phyloP scores from a whole-genome alignment of 768 basidiomycete species.

The Lactarius pseudohatsudake region DNA sequence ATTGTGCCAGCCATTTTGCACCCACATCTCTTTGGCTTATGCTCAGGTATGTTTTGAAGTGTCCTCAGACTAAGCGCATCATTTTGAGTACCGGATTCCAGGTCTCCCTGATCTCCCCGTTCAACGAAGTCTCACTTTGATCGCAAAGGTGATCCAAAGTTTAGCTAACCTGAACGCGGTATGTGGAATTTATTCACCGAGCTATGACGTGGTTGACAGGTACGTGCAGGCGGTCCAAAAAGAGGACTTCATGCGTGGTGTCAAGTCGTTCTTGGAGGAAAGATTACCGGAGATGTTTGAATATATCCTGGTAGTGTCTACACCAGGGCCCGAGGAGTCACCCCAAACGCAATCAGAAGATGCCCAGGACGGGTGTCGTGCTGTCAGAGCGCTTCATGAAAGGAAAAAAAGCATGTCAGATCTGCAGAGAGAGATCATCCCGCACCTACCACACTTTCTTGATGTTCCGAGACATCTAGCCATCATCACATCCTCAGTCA shows the following conservation, averaged over 20 bases:
- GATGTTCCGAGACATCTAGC: constrained; percentile 81
- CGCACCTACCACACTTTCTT: constrained; percentile 67
- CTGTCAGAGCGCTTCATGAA: constrained; percentile 57
- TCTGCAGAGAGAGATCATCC: constrained; percentile 69
- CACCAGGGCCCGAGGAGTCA: constrained; percentile 39
- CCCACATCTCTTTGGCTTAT: constrained; percentile 80
- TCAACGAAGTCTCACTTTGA: constrained; percentile 77
- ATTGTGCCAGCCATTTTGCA: constrained; percentile 89
- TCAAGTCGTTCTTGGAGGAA: constrained; percentile 69
- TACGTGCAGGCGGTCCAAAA: constrained; percentile 58
- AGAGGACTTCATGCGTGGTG: constrained; percentile 79
- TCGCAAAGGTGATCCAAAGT: constrained; percentile 89
- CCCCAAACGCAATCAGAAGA: constrained; percentile 33
- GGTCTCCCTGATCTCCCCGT: constrained; percentile 66
- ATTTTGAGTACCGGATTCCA: constrained; percentile 34
- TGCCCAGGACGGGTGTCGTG: constrained; percentile 39
- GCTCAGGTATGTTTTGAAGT: constrained; percentile 51
- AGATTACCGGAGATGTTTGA: constrained; percentile 72
- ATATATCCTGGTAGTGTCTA: constrained; percentile 73
- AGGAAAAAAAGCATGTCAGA: constrained; percentile 54
- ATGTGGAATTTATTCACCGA: constrained; percentile 32
- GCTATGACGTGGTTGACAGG: background rate
- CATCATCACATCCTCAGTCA: constrained; percentile 71
- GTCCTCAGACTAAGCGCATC: background rate
- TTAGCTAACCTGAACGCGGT: constrained; percentile 82